Evolutionary conservation across 2,329 filamentous ascomycete genomes (phyloP), one percentile per base, ranked within the genome.

Genomic region (Claviceps sp.): DNA sequence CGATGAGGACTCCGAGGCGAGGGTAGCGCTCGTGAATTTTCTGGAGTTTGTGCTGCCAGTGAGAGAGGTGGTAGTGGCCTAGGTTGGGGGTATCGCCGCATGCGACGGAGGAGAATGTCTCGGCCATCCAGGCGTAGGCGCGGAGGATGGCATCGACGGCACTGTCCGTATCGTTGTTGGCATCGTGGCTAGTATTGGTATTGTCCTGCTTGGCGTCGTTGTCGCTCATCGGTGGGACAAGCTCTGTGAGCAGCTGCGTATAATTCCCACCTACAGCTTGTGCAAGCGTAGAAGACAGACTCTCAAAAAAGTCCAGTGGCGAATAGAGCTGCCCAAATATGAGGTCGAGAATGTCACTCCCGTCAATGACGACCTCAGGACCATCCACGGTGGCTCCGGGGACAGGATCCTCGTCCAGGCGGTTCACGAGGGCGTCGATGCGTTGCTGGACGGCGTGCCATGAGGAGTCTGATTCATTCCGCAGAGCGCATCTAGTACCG

Each of bases 321-420:
- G 30, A 14, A 55, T 65, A 69, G n/a, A 69, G 47, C 3, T 61
- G 55, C 0, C 6, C 6, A 9, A 57, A 53, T 47, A 70, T 60
- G 24, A 44, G 40, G 22, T 11, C 22, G 14, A 56, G 40, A 36
- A 44, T n/a, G 20, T 52, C 50, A n/a, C 54, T 43, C 3, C 59
- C 58, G 2, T 61, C 64, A 49, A 70, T 53, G 47, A 59, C 45
- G 11, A 54, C 54, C 37, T 49, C 49, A 11, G 49, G 47, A 13
- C 52, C 59, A 38, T 56, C 49, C 5, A 51, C 43, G 1, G 46
- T 54, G 2, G 62, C 48, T 50, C 57, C 47, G 2, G 57, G 49
- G 1, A 63, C 53, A 8, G 66, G 66, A 0, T 52, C 41, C 0
- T 49, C 49, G 40, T 61, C 58, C 13, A 65, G 55, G 2, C 54